A percentile compares a stretch with the other conserved stretches of the same genome.
phyloP scores from a whole-genome alignment of 1,284 basidiomycete species.

The Sanguinoderma infundibulare region DNA sequence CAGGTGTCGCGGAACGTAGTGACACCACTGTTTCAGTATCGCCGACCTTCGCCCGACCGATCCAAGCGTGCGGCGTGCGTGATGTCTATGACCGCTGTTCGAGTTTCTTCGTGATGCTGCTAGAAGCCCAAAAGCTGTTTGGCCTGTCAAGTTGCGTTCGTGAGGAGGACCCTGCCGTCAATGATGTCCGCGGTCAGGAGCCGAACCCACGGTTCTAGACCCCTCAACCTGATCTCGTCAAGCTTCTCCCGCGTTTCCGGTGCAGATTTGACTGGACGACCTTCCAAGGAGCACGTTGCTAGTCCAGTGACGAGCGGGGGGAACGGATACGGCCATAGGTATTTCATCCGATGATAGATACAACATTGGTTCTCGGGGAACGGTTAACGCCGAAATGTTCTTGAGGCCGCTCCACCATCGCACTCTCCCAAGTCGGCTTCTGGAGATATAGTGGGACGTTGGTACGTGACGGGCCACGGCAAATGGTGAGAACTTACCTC shows the following conservation, averaged over 20 bases:
- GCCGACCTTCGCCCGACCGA: background rate
- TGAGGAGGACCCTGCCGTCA: background rate
- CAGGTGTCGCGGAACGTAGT: background rate
- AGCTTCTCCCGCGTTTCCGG: constrained; percentile 24
- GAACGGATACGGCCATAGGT: background rate
- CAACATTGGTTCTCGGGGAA: background rate
- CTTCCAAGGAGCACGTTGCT: background rate
- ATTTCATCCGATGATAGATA: background rate
- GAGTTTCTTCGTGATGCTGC: background rate
- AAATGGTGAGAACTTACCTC: background rate
- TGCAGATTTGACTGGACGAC: background rate
- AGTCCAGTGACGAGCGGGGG: background rate
- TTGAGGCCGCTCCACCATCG: background rate
- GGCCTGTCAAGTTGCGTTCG: background rate
- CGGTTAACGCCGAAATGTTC: background rate
- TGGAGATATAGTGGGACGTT: constrained; percentile 9
- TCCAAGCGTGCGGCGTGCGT: no score
- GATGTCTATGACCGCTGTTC: no score
- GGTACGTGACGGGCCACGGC: constrained; percentile 4
- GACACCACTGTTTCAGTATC: background rate
- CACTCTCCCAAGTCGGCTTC: background rate
- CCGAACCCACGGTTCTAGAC: background rate
- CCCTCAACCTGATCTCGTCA: constrained; percentile 9
- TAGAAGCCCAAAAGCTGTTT: background rate
- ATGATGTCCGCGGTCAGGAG: background rate